Percentiles rank a stretch among this genome's conserved stretches.
phyloP scores from a whole-genome alignment of 2,329 filamentous ascomycete species.

The Fusarium vanettenii region DNA sequence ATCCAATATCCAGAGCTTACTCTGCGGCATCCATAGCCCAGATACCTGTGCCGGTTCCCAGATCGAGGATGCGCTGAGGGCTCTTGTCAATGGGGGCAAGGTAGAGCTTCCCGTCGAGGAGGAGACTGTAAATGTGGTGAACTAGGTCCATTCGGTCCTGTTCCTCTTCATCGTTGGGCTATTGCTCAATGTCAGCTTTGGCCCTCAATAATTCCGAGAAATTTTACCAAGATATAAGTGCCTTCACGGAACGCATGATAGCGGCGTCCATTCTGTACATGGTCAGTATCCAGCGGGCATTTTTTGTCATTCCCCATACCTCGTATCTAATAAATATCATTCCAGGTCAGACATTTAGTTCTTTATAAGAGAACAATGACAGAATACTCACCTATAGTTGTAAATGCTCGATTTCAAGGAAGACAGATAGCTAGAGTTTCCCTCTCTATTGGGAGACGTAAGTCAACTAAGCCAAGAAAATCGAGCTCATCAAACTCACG shows the following conservation, averaged over 20 bases:
- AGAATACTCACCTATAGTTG: neutral
- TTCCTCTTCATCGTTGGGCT: constrained; percentile 35
- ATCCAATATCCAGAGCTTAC: neutral
- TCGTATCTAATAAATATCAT: neutral
- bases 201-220: neutral
- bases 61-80: constrained; percentile 21
- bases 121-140: constrained; percentile 27
- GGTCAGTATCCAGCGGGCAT: too few relatives aligned
- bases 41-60: constrained; percentile 6
- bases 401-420: neutral
- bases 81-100: constrained; percentile 13
- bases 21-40: constrained; percentile 35
- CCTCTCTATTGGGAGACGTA: neutral
- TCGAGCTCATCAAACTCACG: neutral
- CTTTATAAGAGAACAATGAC: too few relatives aligned
- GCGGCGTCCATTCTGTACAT: neutral
- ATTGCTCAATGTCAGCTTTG: neutral
- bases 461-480: neutral
- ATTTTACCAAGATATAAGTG: neutral
- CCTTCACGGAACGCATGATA: neutral
- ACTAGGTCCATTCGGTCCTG: constrained; percentile 31
- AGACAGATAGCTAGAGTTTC: neutral
- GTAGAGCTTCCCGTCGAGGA: constrained; percentile 19
- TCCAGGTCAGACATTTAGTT: neutral
- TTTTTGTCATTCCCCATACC: neutral